phyloP scores from a whole-genome alignment of 495 filamentous ascomycete species.

The Terfezia claveryi region DNA sequence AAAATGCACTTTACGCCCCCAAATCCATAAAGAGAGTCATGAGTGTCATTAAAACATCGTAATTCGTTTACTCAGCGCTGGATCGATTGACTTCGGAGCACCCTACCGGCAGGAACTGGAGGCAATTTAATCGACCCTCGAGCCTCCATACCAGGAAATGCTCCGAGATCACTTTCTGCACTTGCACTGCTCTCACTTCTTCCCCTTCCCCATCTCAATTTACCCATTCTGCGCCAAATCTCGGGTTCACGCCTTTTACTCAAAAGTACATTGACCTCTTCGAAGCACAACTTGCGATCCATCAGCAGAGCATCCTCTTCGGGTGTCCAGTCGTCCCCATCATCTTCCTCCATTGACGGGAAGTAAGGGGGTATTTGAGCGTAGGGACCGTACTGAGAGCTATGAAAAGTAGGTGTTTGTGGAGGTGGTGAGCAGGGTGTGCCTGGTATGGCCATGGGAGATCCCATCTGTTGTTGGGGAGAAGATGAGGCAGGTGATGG shows the following conservation, averaged over 20 bases:
- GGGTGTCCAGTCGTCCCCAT: conserved; percentile 8
- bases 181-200: background rate
- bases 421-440: background rate
- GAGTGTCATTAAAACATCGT: background rate
- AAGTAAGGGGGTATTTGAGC: conserved; percentile 2
- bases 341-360: conserved; percentile 9
- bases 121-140: conserved; percentile 1
- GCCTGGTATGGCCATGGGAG: background rate
- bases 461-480: background rate
- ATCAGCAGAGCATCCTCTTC: conserved; percentile 16
- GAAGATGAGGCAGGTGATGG: background rate
- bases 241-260: conserved; percentile 12
- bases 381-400: background rate
- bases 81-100: conserved; percentile 9
- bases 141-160: background rate
- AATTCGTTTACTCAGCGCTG: conserved; percentile 2
- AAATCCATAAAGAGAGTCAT: background rate
- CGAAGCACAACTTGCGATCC: conserved; percentile 16
- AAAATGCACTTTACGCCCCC: background rate
- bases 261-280: conserved; percentile 18
- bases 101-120: conserved; percentile 6
- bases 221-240: conserved; percentile 16
- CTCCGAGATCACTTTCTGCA: background rate
- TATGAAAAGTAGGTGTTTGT: conserved; percentile 6
- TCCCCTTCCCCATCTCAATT: conserved; percentile 8